Evolutionary conservation across 2,329 filamentous ascomycete genomes (phyloP).

Genomic region (Colletotrichum sp.): DNA sequence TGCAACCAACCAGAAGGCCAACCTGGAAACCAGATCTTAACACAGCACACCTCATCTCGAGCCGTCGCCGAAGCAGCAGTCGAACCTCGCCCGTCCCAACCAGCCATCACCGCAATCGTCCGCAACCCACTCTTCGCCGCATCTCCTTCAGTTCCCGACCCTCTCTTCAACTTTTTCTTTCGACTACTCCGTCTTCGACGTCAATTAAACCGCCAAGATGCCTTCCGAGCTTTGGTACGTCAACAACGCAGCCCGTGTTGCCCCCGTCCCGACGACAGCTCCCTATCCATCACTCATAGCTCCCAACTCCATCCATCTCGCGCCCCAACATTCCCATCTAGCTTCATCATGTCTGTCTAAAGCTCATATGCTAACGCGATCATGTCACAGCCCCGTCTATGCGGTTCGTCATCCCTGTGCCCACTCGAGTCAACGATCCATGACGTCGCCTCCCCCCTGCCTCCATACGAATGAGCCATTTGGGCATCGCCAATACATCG

Average conservation of each 20-base stretch:
- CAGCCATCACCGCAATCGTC: conserved; percentile 9
- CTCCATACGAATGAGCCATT: conserved; percentile 18
- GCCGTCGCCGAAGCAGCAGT: conserved; percentile 20
- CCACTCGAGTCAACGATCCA: conserved; percentile 17
- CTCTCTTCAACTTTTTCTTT: conserved; percentile 3
- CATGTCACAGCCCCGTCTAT: conserved; percentile 82
- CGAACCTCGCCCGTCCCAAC: conserved; percentile 10
- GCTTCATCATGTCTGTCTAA: not conserved
- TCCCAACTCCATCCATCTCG: conserved; percentile 29
- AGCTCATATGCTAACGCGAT: conserved; percentile 27
- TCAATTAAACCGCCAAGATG: conserved; percentile 63
- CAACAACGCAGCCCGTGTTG: conserved; percentile 34
- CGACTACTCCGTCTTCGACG: conserved; percentile 18
- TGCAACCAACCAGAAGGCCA: conserved; percentile 41
- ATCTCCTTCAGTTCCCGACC: conserved; percentile 5
- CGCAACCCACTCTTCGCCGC: conserved; percentile 20
- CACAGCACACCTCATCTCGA: conserved; percentile 25
- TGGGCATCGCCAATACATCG: not conserved
- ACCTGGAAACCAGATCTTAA: conserved; percentile 43
- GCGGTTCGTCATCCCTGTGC: conserved; percentile 76
- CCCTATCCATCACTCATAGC: conserved; percentile 33
- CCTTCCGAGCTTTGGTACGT: conserved; percentile 83
- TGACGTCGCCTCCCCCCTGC: conserved; percentile 21
- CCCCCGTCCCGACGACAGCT: conserved; percentile 32
- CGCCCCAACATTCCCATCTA: not conserved